Evolutionary conservation across 2,329 filamentous ascomycete species (phyloP), one percentile per base, ranked within the genome.

Genomic region (Chrysoporthe austroafricana): DNA sequence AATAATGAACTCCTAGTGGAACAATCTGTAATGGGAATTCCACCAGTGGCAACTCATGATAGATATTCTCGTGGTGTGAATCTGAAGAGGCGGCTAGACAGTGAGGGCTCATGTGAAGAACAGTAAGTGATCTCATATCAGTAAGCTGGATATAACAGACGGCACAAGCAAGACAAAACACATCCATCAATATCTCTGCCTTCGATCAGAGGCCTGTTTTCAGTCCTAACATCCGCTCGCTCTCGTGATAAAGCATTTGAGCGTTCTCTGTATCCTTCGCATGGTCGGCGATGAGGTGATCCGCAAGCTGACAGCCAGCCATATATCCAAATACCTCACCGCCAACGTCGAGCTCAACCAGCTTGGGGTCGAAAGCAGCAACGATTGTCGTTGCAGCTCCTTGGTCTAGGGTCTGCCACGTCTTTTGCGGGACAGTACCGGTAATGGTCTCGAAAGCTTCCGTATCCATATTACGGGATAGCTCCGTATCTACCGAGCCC

Each of bases 361-460:
- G 67, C 0, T 75, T 75, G 1, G 80, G 80, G 66, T 81, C 79
- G 39, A 82, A 74, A 0, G 80, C 81, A 0, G 80, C 80, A 3
- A 82, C 78, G 4, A 83, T 71, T 0, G 79, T 78, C 0, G 80
- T 82, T 7, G 81, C 74, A 0, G 75, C 74, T 8, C 78, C 80
- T 66, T 80, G 75, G 14, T 78, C 77, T 32, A 74, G 73, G 0
- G 74, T 77, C 71, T 81, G 81, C 74, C 78, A 78, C 26, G 74
- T 64, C 1, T 74, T 71, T 9, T 72, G 70, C 26, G 74, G 75
- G 60, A 75, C 75, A 34, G 74, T 71, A 16, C 63, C 66, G 58
- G 66, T 64, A 67, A 80, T 72, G 66, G 72, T 48, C 26, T 70
- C 69, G 32, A 66, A 71, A 1, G 73, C 72, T 2, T 69, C 71